A percentile compares a stretch with the other conserved stretches of the same genome.
These are phyloP conservation scores for Plectosphaerella cucumerina DNA, from an alignment of 2,329 filamentous ascomycete species.

Conservation along the genomic window DNA sequence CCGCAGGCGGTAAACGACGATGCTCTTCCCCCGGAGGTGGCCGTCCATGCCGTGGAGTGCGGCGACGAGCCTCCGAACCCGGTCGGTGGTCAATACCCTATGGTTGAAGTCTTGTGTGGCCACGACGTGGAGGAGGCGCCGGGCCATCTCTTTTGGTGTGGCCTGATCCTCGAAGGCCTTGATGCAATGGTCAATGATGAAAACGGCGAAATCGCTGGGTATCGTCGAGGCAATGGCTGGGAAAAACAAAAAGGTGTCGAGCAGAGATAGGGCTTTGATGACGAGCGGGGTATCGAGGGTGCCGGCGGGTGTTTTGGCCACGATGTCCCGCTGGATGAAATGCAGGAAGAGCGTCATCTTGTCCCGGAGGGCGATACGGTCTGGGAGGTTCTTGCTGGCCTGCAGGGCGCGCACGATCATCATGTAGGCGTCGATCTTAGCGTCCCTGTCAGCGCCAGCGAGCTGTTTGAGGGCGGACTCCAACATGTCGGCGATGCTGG, in stretches of 20 bases:
- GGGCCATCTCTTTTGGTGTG: conserved; percentile 71
- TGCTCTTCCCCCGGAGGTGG: conserved; percentile 73
- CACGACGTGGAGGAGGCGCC: conserved; percentile 75
- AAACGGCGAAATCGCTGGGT: conserved; percentile 72
- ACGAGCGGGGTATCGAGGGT: conserved; percentile 64
- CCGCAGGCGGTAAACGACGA: conserved; percentile 69
- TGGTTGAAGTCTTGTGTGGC: conserved; percentile 74
- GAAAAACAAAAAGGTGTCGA: conserved; percentile 73
- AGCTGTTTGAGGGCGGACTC: conserved; percentile 81
- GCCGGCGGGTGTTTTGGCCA: conserved; percentile 52
- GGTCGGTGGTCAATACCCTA: conserved; percentile 68
- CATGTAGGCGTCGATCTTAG: conserved; percentile 80
- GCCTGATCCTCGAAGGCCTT: conserved; percentile 64
- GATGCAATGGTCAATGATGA: conserved; percentile 78
- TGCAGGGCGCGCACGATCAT: conserved; percentile 73
- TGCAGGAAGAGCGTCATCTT: conserved; percentile 76
- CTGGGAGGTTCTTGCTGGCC: conserved; percentile 77
- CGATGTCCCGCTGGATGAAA: conserved; percentile 80
- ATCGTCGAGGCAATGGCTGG: conserved; percentile 66
- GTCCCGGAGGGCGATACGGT: conserved; percentile 64
- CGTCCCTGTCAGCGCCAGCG: conserved; percentile 66
- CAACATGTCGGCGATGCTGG: conserved; percentile 72
- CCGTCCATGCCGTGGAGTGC: conserved; percentile 70
- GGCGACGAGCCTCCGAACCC: conserved; percentile 66
- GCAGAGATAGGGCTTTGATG: conserved; percentile 72